Conservation (phyloP, 805 yeast species). For the Starmerella apis region DNA sequence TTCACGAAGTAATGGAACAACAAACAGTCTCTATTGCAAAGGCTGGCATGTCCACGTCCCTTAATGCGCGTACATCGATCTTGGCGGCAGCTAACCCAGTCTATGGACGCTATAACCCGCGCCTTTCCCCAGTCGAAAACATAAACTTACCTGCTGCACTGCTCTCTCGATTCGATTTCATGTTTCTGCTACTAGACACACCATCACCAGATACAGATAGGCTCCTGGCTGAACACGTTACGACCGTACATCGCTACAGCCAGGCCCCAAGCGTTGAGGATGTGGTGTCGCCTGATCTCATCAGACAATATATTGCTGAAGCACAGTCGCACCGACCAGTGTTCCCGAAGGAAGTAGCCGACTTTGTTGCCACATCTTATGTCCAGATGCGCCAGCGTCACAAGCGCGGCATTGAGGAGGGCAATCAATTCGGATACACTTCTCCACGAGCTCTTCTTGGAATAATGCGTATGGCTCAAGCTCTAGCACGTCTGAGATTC, state of each 20-base stretch:
- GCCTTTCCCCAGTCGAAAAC: slow-evolving; percentile 83
- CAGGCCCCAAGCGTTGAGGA: slow-evolving; percentile 63
- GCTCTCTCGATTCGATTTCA: slow-evolving; percentile 83
- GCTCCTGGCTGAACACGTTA: slow-evolving; percentile 82
- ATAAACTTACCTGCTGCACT: slow-evolving; percentile 95
- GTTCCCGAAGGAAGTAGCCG: slow-evolving; percentile 73
- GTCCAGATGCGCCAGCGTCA: slow-evolving; percentile 89
- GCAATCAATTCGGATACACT: slow-evolving; percentile 73
- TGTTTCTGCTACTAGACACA: slow-evolving; percentile 75
- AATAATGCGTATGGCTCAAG: slow-evolving; percentile 85
- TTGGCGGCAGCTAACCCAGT: slow-evolving; percentile 98
- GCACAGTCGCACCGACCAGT: slow-evolving; percentile 81
- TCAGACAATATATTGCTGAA: slow-evolving; percentile 77
- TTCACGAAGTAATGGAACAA: slow-evolving; percentile 99
- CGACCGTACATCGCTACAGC: slow-evolving; percentile 90
- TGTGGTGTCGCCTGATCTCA: slow-evolving; percentile 66
- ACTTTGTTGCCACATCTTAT: slow-evolving; percentile 74
- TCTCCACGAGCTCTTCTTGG: slow-evolving; percentile 93
- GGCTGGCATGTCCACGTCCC: slow-evolving; percentile 93
- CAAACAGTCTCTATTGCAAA: slow-evolving; percentile 95
- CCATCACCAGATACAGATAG: slow-evolving; percentile 75
- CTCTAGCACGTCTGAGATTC: slow-evolving; percentile 81
- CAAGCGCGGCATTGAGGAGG: slow-evolving; percentile 49
- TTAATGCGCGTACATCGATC: slow-evolving; percentile 90
- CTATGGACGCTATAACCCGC: slow-evolving; percentile 87